A percentile compares a stretch with the other conserved stretches of the same genome.
Evolutionary conservation across 139 green algal genomes (phyloP).

Genomic region (Yamagishiella unicocca): DNA sequence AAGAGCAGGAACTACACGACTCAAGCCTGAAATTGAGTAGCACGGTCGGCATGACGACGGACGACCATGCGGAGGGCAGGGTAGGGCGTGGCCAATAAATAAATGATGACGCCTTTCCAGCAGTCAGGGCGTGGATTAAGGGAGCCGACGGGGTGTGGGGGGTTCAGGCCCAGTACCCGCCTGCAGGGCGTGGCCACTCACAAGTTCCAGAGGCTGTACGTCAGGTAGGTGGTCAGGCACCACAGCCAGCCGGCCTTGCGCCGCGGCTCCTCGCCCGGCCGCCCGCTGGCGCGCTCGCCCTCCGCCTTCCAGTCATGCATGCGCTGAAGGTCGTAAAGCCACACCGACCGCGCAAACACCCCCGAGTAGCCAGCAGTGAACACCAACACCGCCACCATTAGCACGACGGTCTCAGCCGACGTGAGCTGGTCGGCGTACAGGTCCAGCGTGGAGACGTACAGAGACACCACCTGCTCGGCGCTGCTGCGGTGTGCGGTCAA

Average conservation of each 20-base stretch:
- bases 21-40: not conserved
- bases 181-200: not conserved
- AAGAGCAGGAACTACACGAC: not conserved
- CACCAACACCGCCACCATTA: not conserved
- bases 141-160: not conserved
- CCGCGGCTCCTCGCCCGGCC: not conserved
- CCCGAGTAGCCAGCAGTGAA: not conserved
- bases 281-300: not conserved
- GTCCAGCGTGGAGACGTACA: not conserved
- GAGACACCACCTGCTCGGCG: not conserved
- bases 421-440: not conserved
- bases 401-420: not conserved
- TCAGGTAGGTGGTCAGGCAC: not conserved
- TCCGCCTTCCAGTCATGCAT: not conserved
- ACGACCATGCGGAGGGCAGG: not conserved
- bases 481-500: not conserved
- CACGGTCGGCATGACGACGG: no score
- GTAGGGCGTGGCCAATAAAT: no score
- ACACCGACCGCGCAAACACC: not conserved
- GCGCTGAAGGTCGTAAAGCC: slow-evolving; percentile 23
- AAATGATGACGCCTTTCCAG: no score
- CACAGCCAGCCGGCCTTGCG: slow-evolving; percentile 6
- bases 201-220: slow-evolving; percentile 15
- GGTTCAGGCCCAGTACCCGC: not conserved
- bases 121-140: not conserved